Evolutionary conservation across 2,329 filamentous ascomycete genomes (phyloP), one percentile per base, ranked within the genome.

Genomic region (Fusarium drepaniforme): DNA sequence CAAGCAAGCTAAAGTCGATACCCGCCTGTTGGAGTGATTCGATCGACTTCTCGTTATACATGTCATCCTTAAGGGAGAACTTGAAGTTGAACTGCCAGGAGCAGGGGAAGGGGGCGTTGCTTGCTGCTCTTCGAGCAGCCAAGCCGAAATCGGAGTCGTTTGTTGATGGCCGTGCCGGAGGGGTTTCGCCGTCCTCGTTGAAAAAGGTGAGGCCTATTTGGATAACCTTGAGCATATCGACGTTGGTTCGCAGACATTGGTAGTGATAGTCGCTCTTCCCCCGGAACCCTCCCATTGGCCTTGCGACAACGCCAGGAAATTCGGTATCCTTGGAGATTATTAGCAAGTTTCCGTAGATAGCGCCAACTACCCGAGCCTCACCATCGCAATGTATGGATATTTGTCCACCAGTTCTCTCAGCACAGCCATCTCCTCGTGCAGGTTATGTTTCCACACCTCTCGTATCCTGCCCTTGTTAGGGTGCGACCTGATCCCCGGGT

Each of bases 71-170:
- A 12, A 98, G 88, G 2, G 95, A 97, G 84, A 98, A 99, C 78
- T 96, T 93, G 85, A 99, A 99, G 87, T 99, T 98, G 89, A 99
- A 99, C 78, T 98, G 96, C 97, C 97, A 99, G 21, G 96, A 97
- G 81, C 94, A 97, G 18, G 94, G 96, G 69, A 95, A 92, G 59
- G 90, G 88, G 21, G 82, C 83, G 70, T 83, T 86, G 60, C 75
- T 82, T 23, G 82, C 84, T 28, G 83, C 82, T 72, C 85, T 83
- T 72, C 85, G 82, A 38, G 80, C 82, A 21, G 80, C 83, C 37
- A 81, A 78, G 6, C 79, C 81, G 23, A 83, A 76, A n/a, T 81
- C 81, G 49, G 84, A 71, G 62, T 89, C 86, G 23, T 84, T 82
- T 33, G 84, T 83, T 35, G 86, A 85, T 28, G 92, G 90, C 74